Evolutionary conservation across 1,284 basidiomycete species (phyloP), one percentile per base, ranked within the genome.

Genomic region (Ceratobasidium sp.): DNA sequence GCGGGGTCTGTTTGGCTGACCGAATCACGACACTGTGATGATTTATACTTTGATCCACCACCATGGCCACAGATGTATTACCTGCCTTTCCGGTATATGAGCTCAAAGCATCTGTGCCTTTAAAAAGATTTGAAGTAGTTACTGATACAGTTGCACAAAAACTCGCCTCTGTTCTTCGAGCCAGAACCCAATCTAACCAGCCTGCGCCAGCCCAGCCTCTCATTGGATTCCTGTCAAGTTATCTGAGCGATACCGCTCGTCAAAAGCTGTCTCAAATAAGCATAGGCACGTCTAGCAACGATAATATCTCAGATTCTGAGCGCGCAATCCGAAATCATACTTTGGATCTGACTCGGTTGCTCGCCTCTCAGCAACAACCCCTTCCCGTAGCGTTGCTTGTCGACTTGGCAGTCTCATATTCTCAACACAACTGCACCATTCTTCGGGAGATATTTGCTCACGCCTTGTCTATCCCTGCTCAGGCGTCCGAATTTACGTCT

Each of bases 41-140:
- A 3, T 20, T 53, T 20, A 13, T 10, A 44, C 69, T 55, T 55
- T 23, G 42, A 44, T 26, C n/a, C 42, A n/a, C n/a, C 51, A 56
- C 51, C 40, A 76, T 76, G 73, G 63, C 63, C 39, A 33, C 63
- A 5, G 63, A 76, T 44, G 67, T 26, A 12, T 44, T 76, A 13
- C 73, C 73, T 67, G 49, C 63, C 20, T 76, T 76, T 39, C 73
- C 73, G n/a, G 63, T 67, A n/a, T 42, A 76, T n/a, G 73, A 76
- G 23, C 73, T 76, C 44, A 76, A 76, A 46, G 63, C 23, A 33
- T 53, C 73, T 51, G 53, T 76, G 39, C 63, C 63, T 20, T 40
- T 28, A 12, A 63, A 76, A 39, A 76, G 63, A 76, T 76, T 66
- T 33, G 42, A 76, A 26, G 23, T 26, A 0, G 63, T 76, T 26